phyloP scores from a whole-genome alignment of 1,284 basidiomycete genomes.

The Cutaneotrichosporon sp. region DNA sequence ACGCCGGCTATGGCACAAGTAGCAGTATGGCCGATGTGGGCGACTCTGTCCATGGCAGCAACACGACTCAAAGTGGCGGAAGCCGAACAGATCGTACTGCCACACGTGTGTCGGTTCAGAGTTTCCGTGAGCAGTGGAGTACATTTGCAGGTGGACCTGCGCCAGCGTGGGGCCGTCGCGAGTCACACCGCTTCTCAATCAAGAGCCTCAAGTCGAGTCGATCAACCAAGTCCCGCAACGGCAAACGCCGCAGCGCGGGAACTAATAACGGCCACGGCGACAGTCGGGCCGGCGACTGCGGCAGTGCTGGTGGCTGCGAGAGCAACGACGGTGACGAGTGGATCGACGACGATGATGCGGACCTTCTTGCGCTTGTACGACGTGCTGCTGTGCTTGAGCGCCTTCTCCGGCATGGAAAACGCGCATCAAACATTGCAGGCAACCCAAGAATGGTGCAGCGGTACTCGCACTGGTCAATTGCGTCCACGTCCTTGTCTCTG shows the following conservation, averaged over 20 bases:
- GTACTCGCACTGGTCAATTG: conserved; percentile 6
- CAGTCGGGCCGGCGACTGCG: not conserved
- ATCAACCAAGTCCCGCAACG: conserved; percentile 7
- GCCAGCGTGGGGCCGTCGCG: conserved; percentile 16
- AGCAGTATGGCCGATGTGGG: conserved; percentile 2
- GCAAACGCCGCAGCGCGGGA: conserved; percentile 4
- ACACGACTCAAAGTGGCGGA: not conserved
- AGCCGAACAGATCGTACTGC: not conserved
- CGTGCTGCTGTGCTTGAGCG: conserved; percentile 38
- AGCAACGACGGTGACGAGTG: conserved; percentile 2
- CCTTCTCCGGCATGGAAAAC: conserved; percentile 33
- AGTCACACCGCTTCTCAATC: conserved; percentile 6
- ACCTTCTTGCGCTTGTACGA: conserved; percentile 29
- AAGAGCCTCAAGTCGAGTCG: conserved; percentile 1
- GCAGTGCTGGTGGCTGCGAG: not conserved
- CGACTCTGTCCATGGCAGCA: not conserved
- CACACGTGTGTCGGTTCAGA: not conserved
- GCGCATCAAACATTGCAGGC: conserved; percentile 18
- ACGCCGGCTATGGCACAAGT: not conserved
- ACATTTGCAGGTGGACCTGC: conserved; percentile 17
- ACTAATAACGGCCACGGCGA: conserved; percentile 1
- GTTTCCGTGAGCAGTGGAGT: not conserved
- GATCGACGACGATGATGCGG: conserved; percentile 28
- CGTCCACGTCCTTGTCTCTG: not conserved
- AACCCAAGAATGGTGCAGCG: conserved; percentile 3